Evolutionary conservation across 2,329 filamentous ascomycete species (phyloP).

Genomic region (Pseudogymnoascus sp.): DNA sequence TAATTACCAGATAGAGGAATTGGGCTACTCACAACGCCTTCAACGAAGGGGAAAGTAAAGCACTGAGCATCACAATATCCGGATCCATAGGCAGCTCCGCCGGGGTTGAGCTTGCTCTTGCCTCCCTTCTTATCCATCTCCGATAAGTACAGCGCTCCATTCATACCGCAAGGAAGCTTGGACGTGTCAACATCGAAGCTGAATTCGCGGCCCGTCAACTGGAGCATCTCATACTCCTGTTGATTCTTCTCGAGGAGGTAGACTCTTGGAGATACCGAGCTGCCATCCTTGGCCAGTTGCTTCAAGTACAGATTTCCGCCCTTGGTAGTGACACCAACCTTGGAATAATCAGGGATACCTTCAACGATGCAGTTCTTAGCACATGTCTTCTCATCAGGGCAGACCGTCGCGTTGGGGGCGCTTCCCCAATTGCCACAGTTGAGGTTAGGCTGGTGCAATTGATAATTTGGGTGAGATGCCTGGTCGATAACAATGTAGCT

Average conservation of each 20-base stretch:
- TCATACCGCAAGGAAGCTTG: constrained; percentile 36
- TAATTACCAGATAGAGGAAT: not conserved
- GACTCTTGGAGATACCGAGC: constrained; percentile 33
- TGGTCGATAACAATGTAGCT: constrained; percentile 47
- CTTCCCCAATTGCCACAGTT: constrained; percentile 31
- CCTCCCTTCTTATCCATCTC: constrained; percentile 34
- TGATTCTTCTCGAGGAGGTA: constrained; percentile 39
- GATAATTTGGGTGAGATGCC: constrained; percentile 40
- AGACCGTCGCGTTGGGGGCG: constrained; percentile 37
- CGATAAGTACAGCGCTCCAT: constrained; percentile 34
- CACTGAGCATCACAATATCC: constrained; percentile 42
- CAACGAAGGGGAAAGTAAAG: constrained; percentile 32
- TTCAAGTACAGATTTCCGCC: constrained; percentile 34
- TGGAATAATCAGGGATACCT: constrained; percentile 42
- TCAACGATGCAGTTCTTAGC: constrained; percentile 49
- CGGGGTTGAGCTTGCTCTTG: constrained; percentile 30
- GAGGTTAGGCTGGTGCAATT: constrained; percentile 28
- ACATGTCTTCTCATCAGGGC: constrained; percentile 44
- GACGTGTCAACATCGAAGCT: constrained; percentile 39
- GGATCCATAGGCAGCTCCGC: constrained; percentile 42
- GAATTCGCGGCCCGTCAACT: constrained; percentile 39
- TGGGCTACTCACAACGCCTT: constrained; percentile 29
- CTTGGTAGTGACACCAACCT: constrained; percentile 35
- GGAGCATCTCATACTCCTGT: constrained; percentile 38
- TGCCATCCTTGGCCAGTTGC: constrained; percentile 17